Base-by-base conservation (phyloP, 163 green algal species). In the Prototheca wickerhamii region DNA sequence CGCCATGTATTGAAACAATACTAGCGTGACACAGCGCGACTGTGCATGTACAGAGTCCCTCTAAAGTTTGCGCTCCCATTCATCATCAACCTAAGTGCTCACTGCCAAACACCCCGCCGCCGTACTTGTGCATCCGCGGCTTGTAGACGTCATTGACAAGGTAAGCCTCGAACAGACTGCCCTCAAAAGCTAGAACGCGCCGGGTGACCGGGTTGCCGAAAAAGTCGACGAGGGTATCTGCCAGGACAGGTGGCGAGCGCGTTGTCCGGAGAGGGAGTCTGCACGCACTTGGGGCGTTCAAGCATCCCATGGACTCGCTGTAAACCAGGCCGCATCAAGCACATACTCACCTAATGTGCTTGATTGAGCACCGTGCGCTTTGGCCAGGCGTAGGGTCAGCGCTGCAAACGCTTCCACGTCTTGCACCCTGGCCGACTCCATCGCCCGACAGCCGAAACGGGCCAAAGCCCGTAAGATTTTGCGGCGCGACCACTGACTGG, bases 141-240 rank as follows among this genome's bases (percentile, higher is more conserved):
- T 86, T 86, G 69, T 86, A 86, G 1, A 64, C 67, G 32, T 86
- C 79, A 56, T 77, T 81, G n/a, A 71, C 31, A 1, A 82, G 64
- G 17, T 56, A 34, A 2, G 4, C 59, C 4, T 64, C 42, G 25
- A 56, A 18, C 15, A 81, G 60, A 29, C 58, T 31, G 0, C 26
- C 26, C 0, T 68, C 56, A 2, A 76, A 28, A 1, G n/a, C 43
- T 15, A 70, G 35, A n/a, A 81, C 35, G 12, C 28, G 31, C 7
- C 25, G 42, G 3, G 37, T 69, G 12, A 73, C 15, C 3, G 44
- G 52, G 43, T 71, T 57, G 1, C 34, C 17, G 6, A 74, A 53
- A 21, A 76, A 69, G 0, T 28, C 35, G 0, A 26, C 12, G 21
- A 80, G 43, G 3, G 40, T 29, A 29, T 29, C 74, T 77, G 65